Base-by-base conservation (phyloP, 1,284 basidiomycete genomes). In the Tylopilus sp. region DNA sequence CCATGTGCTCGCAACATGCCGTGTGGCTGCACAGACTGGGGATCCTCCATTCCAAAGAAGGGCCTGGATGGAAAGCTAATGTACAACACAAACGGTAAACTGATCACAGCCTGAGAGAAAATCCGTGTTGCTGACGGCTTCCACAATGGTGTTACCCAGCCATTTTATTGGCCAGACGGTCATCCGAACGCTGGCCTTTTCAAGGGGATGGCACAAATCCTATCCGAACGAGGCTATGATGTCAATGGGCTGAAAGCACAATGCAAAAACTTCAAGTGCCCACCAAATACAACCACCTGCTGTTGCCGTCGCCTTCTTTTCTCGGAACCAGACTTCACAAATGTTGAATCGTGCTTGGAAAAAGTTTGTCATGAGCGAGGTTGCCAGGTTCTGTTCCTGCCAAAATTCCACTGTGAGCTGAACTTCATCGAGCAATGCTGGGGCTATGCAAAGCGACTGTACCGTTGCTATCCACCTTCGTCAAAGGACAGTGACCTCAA, bases 1-100 rank as follows among this genome's bases (percentile, higher is more conserved):
- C 67, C 80, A 2, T 76, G 74, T 29, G 78, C 77, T 2, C 53
- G 70, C 2, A 22, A 72, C 6, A 80, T 81, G 77, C 68, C 73
- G 0, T 44, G 66, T 26, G 15, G 36, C n/a, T n/a, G n/a, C n/a
- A n/a, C n/a, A n/a, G n/a, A n/a, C n/a, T n/a, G n/a, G n/a, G n/a
- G n/a, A n/a, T n/a, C n/a, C n/a, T n/a, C n/a, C n/a, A 33, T 51
- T 22, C 32, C 39, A 33, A 4, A 39, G 12, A 26, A 49, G 41
- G 62, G 57, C 33, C 53, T 16, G 5, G 44, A 57, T 44, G 58
- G 65, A 15, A 62, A 57, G 24, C n/a, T 36, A 19, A 41, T 73
- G 0, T 26, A 39, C 44, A 24, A 29, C 32, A 47, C 56, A 29
- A 64, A 69, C 63, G 68, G 66, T 12, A 64, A 58, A 29, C 36